A percentile compares a stretch with the other conserved stretches of the same genome.
Evolutionary conservation across 169 alveolate species (phyloP).

Genomic region (Plasmodium ovale): DNA sequence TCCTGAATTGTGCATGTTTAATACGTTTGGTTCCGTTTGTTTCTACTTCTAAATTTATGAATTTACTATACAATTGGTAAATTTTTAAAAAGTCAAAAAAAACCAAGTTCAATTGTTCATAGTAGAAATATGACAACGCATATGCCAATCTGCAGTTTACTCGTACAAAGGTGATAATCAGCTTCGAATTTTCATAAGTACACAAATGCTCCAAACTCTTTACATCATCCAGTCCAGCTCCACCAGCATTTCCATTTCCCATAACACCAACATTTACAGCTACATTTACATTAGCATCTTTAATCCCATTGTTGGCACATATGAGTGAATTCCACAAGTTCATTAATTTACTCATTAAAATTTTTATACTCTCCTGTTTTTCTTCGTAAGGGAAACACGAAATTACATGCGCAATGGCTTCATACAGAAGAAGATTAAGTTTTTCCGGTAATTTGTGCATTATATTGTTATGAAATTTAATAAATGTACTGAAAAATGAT

Average conservation of each 20-base stretch:
- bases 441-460: constrained; percentile 73
- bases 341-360: constrained; percentile 71
- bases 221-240: constrained; percentile 19
- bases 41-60: constrained; percentile 83
- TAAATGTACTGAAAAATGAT: constrained; percentile 78
- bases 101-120: constrained; percentile 65
- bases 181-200: constrained; percentile 65
- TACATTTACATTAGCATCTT: constrained; percentile 42
- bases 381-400: constrained; percentile 74
- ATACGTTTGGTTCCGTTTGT: constrained; percentile 79
- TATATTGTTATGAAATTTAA: constrained; percentile 56
- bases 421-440: constrained; percentile 35
- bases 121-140: constrained; percentile 67
- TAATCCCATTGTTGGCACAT: constrained; percentile 50
- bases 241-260: background rate
- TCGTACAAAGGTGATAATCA: constrained; percentile 72
- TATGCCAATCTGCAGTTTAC: constrained; percentile 76
- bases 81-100: constrained; percentile 78
- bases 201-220: constrained; percentile 65
- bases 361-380: constrained; percentile 73
- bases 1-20: constrained; percentile 73
- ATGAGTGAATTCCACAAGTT: constrained; percentile 51
- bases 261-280: background rate
- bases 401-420: constrained; percentile 76
- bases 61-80: constrained; percentile 85